Base-by-base conservation (phyloP, 139 green algal species). In the Dunaliella sp. region DNA sequence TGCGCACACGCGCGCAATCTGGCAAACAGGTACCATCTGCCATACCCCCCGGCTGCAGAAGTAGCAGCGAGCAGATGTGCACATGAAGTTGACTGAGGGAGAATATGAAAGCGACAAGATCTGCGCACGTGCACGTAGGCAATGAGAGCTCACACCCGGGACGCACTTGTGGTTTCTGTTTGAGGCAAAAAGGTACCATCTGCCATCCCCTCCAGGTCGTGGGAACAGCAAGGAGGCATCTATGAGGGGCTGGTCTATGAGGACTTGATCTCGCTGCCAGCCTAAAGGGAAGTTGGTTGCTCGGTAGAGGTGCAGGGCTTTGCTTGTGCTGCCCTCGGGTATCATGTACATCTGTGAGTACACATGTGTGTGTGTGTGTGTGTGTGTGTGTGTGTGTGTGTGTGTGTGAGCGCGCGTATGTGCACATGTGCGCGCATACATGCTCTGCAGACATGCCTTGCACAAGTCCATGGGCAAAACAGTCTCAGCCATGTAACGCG, bases 121-220 rank as follows among this genome's bases (percentile, higher is more conserved):
- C n/a, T n/a, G n/a, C n/a, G n/a, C n/a, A n/a, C n/a, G n/a, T n/a
- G n/a, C n/a, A n/a, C n/a, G n/a, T n/a, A n/a, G n/a, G n/a, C n/a
- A n/a, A n/a, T n/a, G n/a, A n/a, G n/a, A n/a, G n/a, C n/a, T n/a
- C n/a, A n/a, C n/a, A n/a, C n/a, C n/a, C n/a, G n/a, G n/a, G n/a
- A 76, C 72, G 33, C n/a, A 73, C 75, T 83, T 83, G 7, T 82
- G 25, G 7, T 26, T 25, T 36, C 37, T 38, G 77, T 92, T 86
- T 12, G 84, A 82, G 28, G 84, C 81, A 87, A 92, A 91, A 36
- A 92, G 77, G 34, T 57, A 92, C 89, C 87, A 91, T 31, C 81
- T 65, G 25, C 84, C 87, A 28, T 81, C 81, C 36, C 83, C 78
- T 36, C 88, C 28, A 12, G 34, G 76, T 1, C 37, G n/a, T 22